phyloP scores from a whole-genome alignment of 352 stramenopile genomes.

The Phytophthora pseudosyringae region DNA sequence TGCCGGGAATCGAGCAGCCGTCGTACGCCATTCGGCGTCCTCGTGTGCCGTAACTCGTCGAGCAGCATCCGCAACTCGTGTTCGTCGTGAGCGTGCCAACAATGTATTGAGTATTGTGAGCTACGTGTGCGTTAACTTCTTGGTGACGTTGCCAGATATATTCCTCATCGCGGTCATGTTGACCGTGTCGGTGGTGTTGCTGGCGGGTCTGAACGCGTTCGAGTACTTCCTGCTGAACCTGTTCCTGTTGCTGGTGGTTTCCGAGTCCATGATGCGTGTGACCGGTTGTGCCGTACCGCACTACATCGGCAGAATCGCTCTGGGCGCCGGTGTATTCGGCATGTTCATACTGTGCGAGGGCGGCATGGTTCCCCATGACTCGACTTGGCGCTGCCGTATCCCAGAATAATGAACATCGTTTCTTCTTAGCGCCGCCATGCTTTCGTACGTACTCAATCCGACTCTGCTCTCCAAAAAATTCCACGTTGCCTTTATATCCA shows the following conservation, averaged over 20 bases:
- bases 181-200: constrained; percentile 47
- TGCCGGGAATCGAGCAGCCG: too few relatives aligned
- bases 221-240: constrained; percentile 65
- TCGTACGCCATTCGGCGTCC: too few relatives aligned
- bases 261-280: constrained; percentile 78
- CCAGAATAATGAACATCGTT: too few relatives aligned
- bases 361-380: too few relatives aligned
- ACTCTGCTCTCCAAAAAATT: background rate
- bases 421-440: too few relatives aligned
- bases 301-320: constrained; percentile 81
- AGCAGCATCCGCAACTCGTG: constrained; percentile 65
- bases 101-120: constrained; percentile 61
- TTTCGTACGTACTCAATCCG: too few relatives aligned
- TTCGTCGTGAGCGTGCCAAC: constrained; percentile 74
- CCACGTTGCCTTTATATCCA: background rate
- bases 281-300: constrained; percentile 69
- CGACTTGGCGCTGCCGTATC: too few relatives aligned
- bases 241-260: constrained; percentile 68
- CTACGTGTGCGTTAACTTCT: constrained; percentile 70
- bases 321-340: constrained; percentile 72
- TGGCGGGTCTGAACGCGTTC: constrained; percentile 56
- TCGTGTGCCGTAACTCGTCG: constrained; percentile 34
- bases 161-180: constrained; percentile 58
- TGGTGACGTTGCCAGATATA: constrained; percentile 70
- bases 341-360: constrained; percentile 75